Evolutionary conservation across 1,139 yeast species (phyloP).

Genomic region (Nadsonia starkeyi-henricii): DNA sequence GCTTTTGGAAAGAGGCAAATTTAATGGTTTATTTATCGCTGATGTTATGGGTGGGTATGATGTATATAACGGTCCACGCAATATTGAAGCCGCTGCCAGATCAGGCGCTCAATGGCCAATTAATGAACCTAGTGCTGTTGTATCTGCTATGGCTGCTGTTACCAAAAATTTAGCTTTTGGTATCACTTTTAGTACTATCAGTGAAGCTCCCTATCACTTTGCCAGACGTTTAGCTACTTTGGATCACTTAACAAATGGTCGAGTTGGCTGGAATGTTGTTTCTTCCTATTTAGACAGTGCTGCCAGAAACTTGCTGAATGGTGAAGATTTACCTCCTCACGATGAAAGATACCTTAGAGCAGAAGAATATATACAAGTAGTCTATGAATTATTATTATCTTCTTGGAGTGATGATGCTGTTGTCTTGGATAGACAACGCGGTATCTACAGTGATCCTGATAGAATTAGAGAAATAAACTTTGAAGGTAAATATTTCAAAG

Average conservation of each 20-base stretch:
- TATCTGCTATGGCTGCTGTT: slow-evolving; percentile 29
- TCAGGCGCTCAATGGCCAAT: slow-evolving; percentile 30
- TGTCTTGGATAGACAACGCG: slow-evolving; percentile 17
- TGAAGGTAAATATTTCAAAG: slow-evolving; percentile 26
- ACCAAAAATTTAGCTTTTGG: slow-evolving; percentile 29
- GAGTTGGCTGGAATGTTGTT: slow-evolving; percentile 34
- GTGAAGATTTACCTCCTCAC: slow-evolving; percentile 24
- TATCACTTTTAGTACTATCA: slow-evolving; percentile 29
- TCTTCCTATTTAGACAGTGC: slow-evolving; percentile 26
- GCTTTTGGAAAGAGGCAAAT: slow-evolving; percentile 32
- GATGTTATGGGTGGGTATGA: slow-evolving; percentile 35
- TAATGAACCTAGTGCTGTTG: slow-evolving; percentile 26
- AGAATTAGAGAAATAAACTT: slow-evolving; percentile 25
- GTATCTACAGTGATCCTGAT: slow-evolving; percentile 24
- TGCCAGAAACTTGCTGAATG: slow-evolving; percentile 18
- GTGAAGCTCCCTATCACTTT: slow-evolving; percentile 30
- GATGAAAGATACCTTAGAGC: slow-evolving; percentile 28
- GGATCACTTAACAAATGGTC: slow-evolving; percentile 29
- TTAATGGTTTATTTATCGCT: slow-evolving; percentile 34
- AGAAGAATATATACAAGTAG: slow-evolving; percentile 27
- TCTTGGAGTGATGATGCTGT: slow-evolving; percentile 33
- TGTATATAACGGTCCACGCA: slow-evolving; percentile 29
- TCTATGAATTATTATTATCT: slow-evolving; percentile 26
- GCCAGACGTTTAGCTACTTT: slow-evolving; percentile 29
- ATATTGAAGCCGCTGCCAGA: slow-evolving; percentile 24